Evolutionary conservation across 768 basidiomycete species (phyloP).

Genomic region (Amyloporia xantha): DNA sequence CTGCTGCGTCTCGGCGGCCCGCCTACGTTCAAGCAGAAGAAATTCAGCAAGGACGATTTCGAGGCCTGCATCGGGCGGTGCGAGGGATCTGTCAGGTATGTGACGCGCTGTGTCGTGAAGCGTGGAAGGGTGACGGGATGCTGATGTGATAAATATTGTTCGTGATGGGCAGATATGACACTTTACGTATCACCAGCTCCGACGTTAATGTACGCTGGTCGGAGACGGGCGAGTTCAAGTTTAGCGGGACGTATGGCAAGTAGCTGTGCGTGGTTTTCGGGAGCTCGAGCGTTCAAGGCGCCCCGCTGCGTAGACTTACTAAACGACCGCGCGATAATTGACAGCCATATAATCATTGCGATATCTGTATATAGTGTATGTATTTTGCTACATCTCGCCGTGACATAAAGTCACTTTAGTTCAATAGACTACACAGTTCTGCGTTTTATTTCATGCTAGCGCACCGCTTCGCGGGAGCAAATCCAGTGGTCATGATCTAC

Average conservation of each 20-base stretch:
- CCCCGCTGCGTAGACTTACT: too few relatives aligned
- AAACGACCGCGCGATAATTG: too few relatives aligned
- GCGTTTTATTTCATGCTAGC: too few relatives aligned
- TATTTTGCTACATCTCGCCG: too few relatives aligned
- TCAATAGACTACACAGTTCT: too few relatives aligned
- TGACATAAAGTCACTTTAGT: too few relatives aligned
- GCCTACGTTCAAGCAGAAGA: conserved; percentile 46
- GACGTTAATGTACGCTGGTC: conserved; percentile 42
- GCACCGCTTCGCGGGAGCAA: too few relatives aligned
- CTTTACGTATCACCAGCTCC: conserved; percentile 32
- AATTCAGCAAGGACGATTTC: conserved; percentile 18
- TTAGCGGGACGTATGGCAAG: conserved; percentile 43
- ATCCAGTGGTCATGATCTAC: too few relatives aligned
- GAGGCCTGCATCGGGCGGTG: conserved; percentile 21
- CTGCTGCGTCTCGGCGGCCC: conserved; percentile 37
- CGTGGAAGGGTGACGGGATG: background rate
- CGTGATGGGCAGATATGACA: conserved; percentile 32
- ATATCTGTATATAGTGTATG: too few relatives aligned
- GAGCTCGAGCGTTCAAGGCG: too few relatives aligned
- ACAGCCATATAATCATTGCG: too few relatives aligned
- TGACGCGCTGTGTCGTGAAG: background rate
- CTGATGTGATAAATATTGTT: background rate
- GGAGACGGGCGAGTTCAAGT: conserved; percentile 49
- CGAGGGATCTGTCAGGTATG: conserved; percentile 31
- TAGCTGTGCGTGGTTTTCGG: too few relatives aligned